Conservation (phyloP, 441 rosid genomes). For the Populus hybrid region DNA sequence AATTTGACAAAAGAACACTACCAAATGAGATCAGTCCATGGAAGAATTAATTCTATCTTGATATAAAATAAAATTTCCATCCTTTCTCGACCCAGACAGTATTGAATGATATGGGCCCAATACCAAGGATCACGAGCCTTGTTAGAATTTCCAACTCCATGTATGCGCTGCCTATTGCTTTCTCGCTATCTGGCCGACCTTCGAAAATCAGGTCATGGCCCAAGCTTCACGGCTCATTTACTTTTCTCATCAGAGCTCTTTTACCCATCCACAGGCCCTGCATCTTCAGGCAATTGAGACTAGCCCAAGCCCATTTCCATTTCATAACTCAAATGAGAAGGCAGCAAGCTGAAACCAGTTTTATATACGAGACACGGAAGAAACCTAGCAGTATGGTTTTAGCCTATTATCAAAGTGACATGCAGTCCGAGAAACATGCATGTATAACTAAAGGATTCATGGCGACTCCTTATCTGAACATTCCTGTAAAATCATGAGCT, state of each 20-base stretch:
- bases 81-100: not conserved
- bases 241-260: not conserved
- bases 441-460: not conserved
- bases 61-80: not conserved
- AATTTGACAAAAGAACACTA: not conserved
- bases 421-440: no score
- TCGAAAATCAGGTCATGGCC: not conserved
- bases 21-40: not conserved
- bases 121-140: not conserved
- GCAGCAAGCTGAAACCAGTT: no score
- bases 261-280: not conserved
- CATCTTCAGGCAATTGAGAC: not conserved
- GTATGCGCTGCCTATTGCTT: no score
- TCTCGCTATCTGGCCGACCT: not conserved
- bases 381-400: no score
- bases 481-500: conserved; percentile 7
- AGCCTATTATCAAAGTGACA: no score
- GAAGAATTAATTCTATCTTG: no score
- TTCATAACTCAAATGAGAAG: no score
- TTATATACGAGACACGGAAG: no score
- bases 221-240: not conserved
- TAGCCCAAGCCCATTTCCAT: not conserved
- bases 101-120: not conserved
- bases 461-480: not conserved
- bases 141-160: no score